Evolutionary conservation across 352 stramenopile species (phyloP), one percentile per base, ranked within the genome.

Genomic region (Saprolegnia diclina): DNA sequence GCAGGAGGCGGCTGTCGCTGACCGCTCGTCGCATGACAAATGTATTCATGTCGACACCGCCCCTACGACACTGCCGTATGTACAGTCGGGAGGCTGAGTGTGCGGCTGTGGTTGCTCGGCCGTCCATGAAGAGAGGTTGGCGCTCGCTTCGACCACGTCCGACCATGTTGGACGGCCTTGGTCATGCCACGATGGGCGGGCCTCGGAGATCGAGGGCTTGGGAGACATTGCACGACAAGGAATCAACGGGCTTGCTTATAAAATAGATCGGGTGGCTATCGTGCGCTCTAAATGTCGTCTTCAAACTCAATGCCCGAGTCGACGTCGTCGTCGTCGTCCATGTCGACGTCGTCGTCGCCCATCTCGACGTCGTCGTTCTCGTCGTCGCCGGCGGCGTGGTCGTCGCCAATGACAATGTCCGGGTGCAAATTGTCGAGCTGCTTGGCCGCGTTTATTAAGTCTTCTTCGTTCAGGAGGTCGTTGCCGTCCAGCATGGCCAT

Each of bases 381-480:
- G n/a, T 85, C 83, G 44, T 81, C 82, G 26, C 89, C 87, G 16
- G 89, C 67, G 56, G 90, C 84, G 38, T 82, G 78, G 24, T 89
- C 83, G 40, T 78, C 79, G 53, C 85, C 85, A 67, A 95, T 95
- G 45, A 95, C 87, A 80, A 95, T 95, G 71, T 93, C 82, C 67
- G 85, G 90, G 73, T 95, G 92, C 75, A 92, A 89, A 75, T 91
- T 83, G 75, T 95, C 87, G 3, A 95, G 77, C 61, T 89, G 85
- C 14, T 85, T 85, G 10, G 87, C 87, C 9, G 87, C 87, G 73
- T 95, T 95, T 45, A 95, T 81, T 42, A 95, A 76, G 48, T 95
- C 85, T 48, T 92, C 82, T 70, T 95, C 87, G 62, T 92, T 85
- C 45, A 90, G 81, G 73, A 91, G 88, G 71, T 89, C 81, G 32